Evolutionary conservation across 179 eudicot species (phyloP).

Genomic region (Beta corolliflora): DNA sequence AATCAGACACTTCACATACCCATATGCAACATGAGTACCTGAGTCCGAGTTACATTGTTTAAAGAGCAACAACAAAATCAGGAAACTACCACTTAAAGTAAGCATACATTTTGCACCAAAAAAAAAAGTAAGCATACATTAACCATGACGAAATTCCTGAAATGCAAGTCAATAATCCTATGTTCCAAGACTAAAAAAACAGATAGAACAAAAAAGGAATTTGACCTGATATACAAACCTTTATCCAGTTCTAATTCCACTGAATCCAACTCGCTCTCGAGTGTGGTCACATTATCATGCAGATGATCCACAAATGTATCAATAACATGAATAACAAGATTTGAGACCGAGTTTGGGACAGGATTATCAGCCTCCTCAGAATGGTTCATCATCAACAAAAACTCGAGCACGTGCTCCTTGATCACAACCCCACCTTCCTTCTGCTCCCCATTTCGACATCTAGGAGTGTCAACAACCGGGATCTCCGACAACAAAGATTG

Average conservation of each 20-base stretch:
- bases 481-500: conserved; percentile 80
- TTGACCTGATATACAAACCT: conserved; percentile 33
- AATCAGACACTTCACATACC: no score
- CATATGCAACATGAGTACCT: no score
- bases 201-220: conserved; percentile 1
- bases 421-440: conserved; percentile 62
- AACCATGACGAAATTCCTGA: background rate
- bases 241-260: conserved; percentile 80
- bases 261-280: conserved; percentile 87
- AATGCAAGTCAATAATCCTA: background rate
- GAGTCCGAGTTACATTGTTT: background rate
- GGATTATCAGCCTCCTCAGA: conserved; percentile 99
- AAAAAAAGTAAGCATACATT: background rate
- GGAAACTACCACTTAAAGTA: background rate
- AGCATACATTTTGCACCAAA: no score
- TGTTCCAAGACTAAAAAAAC: background rate
- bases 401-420: conserved; percentile 88
- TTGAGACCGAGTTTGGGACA: conserved; percentile 79
- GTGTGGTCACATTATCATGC: conserved; percentile 83
- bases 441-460: conserved; percentile 40
- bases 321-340: conserved; percentile 80
- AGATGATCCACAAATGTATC: conserved; percentile 97
- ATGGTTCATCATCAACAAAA: conserved; percentile 83
- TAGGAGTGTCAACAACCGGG: conserved; percentile 79
- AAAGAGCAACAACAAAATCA: background rate